Percentiles rank a stretch among this genome's conserved stretches.
phyloP scores from a whole-genome alignment of 2,329 filamentous ascomycete species.

The Celoporthe dispersa region DNA sequence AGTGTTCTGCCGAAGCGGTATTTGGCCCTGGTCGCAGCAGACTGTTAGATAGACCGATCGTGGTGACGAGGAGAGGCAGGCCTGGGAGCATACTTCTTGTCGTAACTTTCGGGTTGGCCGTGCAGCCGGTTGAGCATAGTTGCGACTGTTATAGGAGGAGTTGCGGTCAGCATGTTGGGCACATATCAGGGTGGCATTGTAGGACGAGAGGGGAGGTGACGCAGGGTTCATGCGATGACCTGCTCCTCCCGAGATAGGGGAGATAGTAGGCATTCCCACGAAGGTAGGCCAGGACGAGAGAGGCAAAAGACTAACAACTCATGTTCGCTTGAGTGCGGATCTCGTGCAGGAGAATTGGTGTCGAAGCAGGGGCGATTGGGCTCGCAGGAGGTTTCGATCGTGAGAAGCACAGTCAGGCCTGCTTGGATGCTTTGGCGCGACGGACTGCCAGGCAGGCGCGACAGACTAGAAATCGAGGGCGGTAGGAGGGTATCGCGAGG shows the following conservation, averaged over 20 bases:
- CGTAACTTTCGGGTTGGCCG: slow-evolving; percentile 96
- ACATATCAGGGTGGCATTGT: slow-evolving; percentile 9
- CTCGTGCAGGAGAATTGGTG: background rate
- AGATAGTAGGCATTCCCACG: background rate
- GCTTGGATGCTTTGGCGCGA: slow-evolving; percentile 1
- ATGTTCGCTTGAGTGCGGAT: background rate
- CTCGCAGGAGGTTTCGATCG: background rate
- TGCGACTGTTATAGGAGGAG: slow-evolving; percentile 60
- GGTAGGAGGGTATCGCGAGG: slow-evolving; percentile 2
- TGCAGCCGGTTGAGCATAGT: slow-evolving; percentile 95
- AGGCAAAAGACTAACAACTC: slow-evolving; percentile 9
- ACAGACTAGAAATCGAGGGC: background rate
- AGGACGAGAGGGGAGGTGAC: background rate
- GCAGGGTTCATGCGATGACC: background rate
- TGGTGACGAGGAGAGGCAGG: slow-evolving; percentile 30
- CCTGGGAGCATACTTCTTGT: slow-evolving; percentile 77
- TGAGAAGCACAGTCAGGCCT: slow-evolving; percentile 1
- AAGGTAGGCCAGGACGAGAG: background rate
- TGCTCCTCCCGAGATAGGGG: slow-evolving; percentile 8
- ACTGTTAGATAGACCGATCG: slow-evolving; percentile 31
- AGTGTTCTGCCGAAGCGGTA: slow-evolving; percentile 94
- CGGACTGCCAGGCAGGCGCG: slow-evolving; percentile 8
- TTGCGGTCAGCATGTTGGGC: slow-evolving; percentile 26
- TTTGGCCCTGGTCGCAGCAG: slow-evolving; percentile 62
- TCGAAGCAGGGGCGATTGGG: background rate